Base-by-base conservation (phyloP, 2,329 filamentous ascomycete species). In the Cladophialophora psammophila region DNA sequence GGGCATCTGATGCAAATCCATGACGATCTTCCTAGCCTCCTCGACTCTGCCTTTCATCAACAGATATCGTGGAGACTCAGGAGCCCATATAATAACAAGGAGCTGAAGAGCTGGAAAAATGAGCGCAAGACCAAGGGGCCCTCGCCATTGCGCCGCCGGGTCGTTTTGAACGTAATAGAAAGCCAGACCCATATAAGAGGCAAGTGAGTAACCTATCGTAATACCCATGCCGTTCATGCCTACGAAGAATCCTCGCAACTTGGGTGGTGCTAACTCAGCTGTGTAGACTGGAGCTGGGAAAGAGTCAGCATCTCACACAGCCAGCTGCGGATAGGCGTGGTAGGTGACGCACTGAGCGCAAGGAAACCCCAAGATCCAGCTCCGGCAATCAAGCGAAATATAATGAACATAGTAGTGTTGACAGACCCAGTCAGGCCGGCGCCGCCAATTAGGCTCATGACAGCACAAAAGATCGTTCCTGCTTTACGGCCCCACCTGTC, bases 401-500 rank as follows among this genome's bases (percentile, higher is more conserved):
- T 36, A 20, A 55, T 55, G 52, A 55, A 55, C 52, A 55, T 55
- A 31, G 52, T 34, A 18, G 52, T 34, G 31, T 63, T 63, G n/a
- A 36, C 48, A 2, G 60, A 50, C 8, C 48, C 60, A 18, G 13
- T n/a, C 6, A 54, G 20, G 18, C n/a, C 12, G 4, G 40, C 32
- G 20, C 34, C 50, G 15, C 60, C 60, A 8, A 63, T 20, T 10
- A 63, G n/a, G 12, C 48, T 26, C 8, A n/a, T n/a, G 20, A 48
- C 9, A 5, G 52, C 34, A 20, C 50, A 55, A 18, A 42, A 63
- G 7, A 56, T 53, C 5, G 40, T 48, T 20, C 50, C 60, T 15
- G 50, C 60, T 26, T 63, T 63, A 1, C 60, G 32, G 2, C 72
- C 80, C 80, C 80, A 15, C 76, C 74, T 59, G 12, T 64, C 62